Evolutionary conservation across 2,329 filamentous ascomycete genomes (phyloP).

Genomic region (Fusarium musae): DNA sequence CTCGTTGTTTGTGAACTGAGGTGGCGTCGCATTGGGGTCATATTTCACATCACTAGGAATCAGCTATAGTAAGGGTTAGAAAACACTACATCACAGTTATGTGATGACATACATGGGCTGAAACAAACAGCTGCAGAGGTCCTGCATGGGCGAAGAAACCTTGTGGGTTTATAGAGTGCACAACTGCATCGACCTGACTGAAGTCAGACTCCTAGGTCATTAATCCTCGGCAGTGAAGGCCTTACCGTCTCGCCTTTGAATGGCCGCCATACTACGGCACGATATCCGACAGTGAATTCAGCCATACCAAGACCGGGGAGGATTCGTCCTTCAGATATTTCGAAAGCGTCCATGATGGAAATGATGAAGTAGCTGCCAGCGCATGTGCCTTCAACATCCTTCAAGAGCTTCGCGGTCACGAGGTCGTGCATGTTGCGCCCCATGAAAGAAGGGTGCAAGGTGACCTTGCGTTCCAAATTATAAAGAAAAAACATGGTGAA

Average conservation of each 20-base stretch:
- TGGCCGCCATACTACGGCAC: constrained; percentile 95
- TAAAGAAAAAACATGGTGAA: constrained; percentile 94
- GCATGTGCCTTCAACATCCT: constrained; percentile 94
- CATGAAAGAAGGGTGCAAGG: constrained; percentile 96
- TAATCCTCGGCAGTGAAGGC: constrained; percentile 25
- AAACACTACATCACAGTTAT: not conserved
- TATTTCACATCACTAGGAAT: constrained; percentile 94
- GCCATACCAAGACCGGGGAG: constrained; percentile 91
- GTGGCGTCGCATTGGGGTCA: constrained; percentile 95
- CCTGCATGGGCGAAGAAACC: constrained; percentile 91
- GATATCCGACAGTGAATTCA: constrained; percentile 94
- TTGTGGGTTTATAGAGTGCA: constrained; percentile 89
- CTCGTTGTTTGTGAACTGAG: constrained; percentile 94
- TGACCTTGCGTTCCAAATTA: constrained; percentile 93
- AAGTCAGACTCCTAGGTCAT: constrained; percentile 45
- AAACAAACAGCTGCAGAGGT: constrained; percentile 81
- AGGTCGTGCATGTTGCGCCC: constrained; percentile 92
- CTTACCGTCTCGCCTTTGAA: constrained; percentile 98
- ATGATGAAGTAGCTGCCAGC: constrained; percentile 98
- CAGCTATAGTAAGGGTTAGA: constrained; percentile 64
- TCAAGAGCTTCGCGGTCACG: constrained; percentile 87
- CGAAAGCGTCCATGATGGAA: constrained; percentile 95
- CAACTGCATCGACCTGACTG: constrained; percentile 88
- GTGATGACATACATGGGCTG: constrained; percentile 74
- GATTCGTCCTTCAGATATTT: constrained; percentile 93